Base-by-base conservation (phyloP, 345 rosid genomes). In the Eutrema yunnanense region DNA sequence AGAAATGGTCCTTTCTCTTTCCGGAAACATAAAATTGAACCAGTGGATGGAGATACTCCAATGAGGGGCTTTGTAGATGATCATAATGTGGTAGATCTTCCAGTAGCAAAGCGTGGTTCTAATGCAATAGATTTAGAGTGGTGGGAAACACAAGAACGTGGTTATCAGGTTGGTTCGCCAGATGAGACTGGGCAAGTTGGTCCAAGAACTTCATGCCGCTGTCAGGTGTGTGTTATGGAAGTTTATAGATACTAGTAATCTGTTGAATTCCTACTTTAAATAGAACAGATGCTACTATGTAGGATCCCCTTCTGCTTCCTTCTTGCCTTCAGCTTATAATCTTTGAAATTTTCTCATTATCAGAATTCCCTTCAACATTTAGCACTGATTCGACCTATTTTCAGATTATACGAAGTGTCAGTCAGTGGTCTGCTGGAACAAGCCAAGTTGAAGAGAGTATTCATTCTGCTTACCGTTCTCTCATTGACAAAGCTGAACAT, bases 371-470 rank as follows among this genome's bases (percentile, higher is more conserved):
- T 47, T 51, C 29, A 78, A 53, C 58, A 36, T 59, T 38, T 60
- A 67, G 34, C 56, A 53, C 73, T 78, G 59, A 69, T 48, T 76
- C 22, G 27, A 55, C 61, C 68, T 52, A 26, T 57, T 84, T 80
- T 61, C 91, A 92, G 99, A 85, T 96, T 71, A 79, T 92, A 80
- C 84, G 99, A 85, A 96, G 99, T 82, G 99, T 90, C 77, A 96
- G 98, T 77, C 98, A 92, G 75, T 92, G 99, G 99, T 96, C 98
- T 69, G 95, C 98, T 54, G 99, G 99, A 82, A 92, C 98, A 65
- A 86, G 97, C 84, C 99, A 90, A 84, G 74, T 81, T 62, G 98
- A 96, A 81, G 97, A 92, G 76, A 92, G 97, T 85, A 86, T 92
- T 81, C 99, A 92, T 80, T 78, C 87, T 79, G 95, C 98, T 75